Percentiles rank a stretch among this genome's conserved stretches.
phyloP scores from a whole-genome alignment of 345 rosid species.

The Citropsis articulata region DNA sequence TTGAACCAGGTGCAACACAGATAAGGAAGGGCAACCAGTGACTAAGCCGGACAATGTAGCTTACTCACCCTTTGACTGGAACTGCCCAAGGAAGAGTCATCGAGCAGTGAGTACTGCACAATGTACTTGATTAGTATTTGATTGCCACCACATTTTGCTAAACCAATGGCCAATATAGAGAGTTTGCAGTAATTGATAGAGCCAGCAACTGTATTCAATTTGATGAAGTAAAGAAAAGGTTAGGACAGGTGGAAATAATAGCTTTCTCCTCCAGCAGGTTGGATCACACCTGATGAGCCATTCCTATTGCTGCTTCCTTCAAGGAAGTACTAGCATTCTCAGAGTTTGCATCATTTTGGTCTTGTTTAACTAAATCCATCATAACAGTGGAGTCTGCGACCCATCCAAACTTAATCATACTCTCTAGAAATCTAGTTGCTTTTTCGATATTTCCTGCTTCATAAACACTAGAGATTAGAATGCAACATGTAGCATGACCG shows the following conservation, averaged over 20 bases:
- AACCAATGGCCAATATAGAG: background rate
- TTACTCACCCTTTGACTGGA: too few relatives aligned
- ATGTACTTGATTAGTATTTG: background rate
- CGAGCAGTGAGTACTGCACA: too few relatives aligned
- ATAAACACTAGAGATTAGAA: conserved; percentile 42
- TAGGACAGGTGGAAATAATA: background rate
- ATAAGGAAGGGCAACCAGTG: too few relatives aligned
- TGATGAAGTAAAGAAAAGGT: background rate
- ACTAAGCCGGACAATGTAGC: too few relatives aligned
- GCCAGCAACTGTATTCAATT: background rate
- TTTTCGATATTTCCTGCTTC: conserved; percentile 40
- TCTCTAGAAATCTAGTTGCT: conserved; percentile 52
- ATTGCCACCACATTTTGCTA: conserved; percentile 1
- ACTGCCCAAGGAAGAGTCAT: too few relatives aligned
- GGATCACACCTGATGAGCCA: conserved; percentile 17
- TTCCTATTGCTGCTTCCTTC: conserved; percentile 22
- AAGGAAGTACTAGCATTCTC: conserved; percentile 11
- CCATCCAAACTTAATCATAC: conserved; percentile 47
- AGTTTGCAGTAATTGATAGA: background rate
- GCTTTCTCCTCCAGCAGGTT: conserved; percentile 12
- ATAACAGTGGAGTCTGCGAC: conserved; percentile 42
- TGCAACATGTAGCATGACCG: conserved; percentile 43
- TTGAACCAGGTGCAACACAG: too few relatives aligned
- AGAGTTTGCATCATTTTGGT: conserved; percentile 11
- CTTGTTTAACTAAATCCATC: conserved; percentile 24